Evolutionary conservation across 1,284 basidiomycete species (phyloP), one percentile per base, ranked within the genome.

Genomic region (Malassezia psittaci): DNA sequence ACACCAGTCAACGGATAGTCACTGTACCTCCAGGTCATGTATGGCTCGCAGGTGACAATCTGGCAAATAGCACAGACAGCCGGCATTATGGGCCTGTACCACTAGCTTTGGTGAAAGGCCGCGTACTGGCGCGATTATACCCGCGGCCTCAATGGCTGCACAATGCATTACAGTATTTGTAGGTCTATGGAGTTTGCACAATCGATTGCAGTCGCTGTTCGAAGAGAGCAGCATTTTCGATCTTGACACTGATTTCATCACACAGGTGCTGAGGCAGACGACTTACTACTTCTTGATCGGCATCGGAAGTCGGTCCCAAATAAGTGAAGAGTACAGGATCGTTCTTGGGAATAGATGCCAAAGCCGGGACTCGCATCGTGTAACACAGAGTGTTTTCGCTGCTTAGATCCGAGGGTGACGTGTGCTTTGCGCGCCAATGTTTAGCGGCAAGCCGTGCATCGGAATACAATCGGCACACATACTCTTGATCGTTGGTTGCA

Each of bases 21-120:
- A 59, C 59, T 3, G 40, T 62, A 0, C 59, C 62, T 3, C 43
- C 48, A 5, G 71, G 71, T 0, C 68, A 74, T 39, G 68, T 96
- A n/a, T 98, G 91, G 91, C 79, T 94, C 41, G 82, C 80, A 29
- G 93, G 93, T 12, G 93, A 98, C 78, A 98, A 98, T 66, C 78
- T 86, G 54, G 79, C 81, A 32, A 82, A 81, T 64, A 90, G 88
- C 41, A 83, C 84, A 9, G 93, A 96, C 76, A 96, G 90, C 29
- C 80, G 91, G 54, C 78, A 81, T 40, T 96, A 96, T 76, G 93
- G 93, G 0, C 91, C 93, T 6, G 85, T 98, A 0, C 85, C 93
- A 0, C 80, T 90, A 59, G 86, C 83, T 2, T 78, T 96, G 44
- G 77, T 96, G 29, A 81, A 83, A 62, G 88, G 86, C 1, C 86